Base-by-base conservation (phyloP, 2,329 filamentous ascomycete genomes). In the Aspergillus bombycis region DNA sequence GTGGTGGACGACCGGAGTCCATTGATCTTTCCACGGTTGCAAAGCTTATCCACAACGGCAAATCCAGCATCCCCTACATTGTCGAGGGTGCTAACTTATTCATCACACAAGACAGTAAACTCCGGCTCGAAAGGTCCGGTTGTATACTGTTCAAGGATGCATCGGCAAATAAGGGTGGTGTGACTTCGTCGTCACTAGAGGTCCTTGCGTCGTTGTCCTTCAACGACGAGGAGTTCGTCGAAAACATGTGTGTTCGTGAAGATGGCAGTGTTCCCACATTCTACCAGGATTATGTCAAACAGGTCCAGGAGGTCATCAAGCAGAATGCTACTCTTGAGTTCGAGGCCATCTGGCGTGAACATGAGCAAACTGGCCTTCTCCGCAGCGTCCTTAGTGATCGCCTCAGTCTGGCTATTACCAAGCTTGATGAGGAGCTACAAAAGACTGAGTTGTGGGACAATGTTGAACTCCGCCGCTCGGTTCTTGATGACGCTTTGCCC, bases 41-140 rank as follows among this genome's bases (percentile, higher is more conserved):
- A 80, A 92, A 91, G 77, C 86, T 99, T 66, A 98, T 99, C 79
- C 88, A 90, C 75, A 89, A 97, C 66, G 93, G 94, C 81, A 97
- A 96, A 83, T 85, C 87, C 26, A 88, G 86, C 12, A 91, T 99
- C 65, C 94, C 94, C 0, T 99, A 96, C 81, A 95, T 99, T 60
- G 94, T 99, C 52, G 95, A 99, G 81, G 95, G 95, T 59, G 95
- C 95, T 79, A 99, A 98, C 78, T 85, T 99, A 60, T 99, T 99
- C 86, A 96, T 99, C 81, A 97, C 95, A 0, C 95, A 99, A 80
- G 95, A 99, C 73, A 94, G 94, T 72, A 98, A 98, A 83, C 86
- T 98, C 61, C 91, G 93, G 28, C 88, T 99, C 16, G 95, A 99
- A 82, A 90, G 93, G 71, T 94, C 94, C n/a, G 95, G 95, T 64